phyloP scores from a whole-genome alignment of 192 early-diverging fungal genomes.

The Lobosporangium transversale region DNA sequence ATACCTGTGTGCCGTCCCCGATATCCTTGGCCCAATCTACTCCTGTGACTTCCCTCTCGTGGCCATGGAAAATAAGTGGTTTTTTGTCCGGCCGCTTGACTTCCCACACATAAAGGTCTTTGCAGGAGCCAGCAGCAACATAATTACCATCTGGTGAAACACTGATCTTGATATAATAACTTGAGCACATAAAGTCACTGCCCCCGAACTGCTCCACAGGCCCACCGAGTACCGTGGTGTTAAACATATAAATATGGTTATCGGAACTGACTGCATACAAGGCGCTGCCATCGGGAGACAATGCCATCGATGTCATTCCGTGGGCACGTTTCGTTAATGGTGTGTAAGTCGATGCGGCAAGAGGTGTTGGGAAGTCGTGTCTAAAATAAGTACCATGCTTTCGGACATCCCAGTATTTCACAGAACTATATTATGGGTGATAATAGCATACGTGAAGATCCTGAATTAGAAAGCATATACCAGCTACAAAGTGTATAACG shows the following conservation, averaged over 20 bases:
- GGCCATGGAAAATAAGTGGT: constrained; percentile 69
- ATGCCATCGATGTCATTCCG: constrained; percentile 72
- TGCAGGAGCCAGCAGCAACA: constrained; percentile 77
- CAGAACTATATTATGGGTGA: constrained; percentile 55
- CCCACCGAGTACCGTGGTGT: constrained; percentile 56
- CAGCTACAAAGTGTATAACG: too few species aligned
- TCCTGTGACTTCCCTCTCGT: constrained; percentile 74
- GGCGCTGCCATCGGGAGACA: constrained; percentile 69
- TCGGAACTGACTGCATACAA: constrained; percentile 82
- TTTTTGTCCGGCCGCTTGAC: constrained; percentile 55
- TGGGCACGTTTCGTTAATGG: constrained; percentile 34
- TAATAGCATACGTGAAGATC: too few species aligned
- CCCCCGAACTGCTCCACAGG: constrained; percentile 63
- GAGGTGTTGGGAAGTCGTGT: constrained; percentile 52
- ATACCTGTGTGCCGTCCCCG: constrained; percentile 59
- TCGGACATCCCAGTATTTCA: constrained; percentile 89
- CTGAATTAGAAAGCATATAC: too few species aligned
- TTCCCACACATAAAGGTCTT: constrained; percentile 80
- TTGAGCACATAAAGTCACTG: constrained; percentile 61
- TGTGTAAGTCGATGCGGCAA: constrained; percentile 46
- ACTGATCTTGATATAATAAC: constrained; percentile 77
- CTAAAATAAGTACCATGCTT: constrained; percentile 53
- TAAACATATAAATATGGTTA: constrained; percentile 77
- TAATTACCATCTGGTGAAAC: constrained; percentile 78
- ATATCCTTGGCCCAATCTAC: constrained; percentile 75